phyloP scores from a whole-genome alignment of 257 asterid genomes.

The Ocimum tenuiflorum region DNA sequence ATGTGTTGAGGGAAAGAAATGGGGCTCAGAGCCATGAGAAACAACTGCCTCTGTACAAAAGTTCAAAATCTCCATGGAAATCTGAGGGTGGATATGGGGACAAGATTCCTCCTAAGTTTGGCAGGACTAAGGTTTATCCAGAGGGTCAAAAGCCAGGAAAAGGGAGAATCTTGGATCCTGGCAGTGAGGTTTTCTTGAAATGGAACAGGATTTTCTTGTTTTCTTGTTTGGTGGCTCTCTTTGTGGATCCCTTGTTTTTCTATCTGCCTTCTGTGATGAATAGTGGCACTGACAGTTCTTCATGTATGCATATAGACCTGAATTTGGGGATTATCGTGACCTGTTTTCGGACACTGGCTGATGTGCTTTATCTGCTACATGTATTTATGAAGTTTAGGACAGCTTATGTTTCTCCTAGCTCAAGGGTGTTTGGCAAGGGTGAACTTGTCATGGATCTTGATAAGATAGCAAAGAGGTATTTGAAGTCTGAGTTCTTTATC shows the following conservation, averaged over 20 bases:
- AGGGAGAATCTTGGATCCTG: conserved; percentile 61
- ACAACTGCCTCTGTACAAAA: conserved; percentile 31
- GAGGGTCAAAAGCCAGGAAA: conserved; percentile 47
- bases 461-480: conserved; percentile 52
- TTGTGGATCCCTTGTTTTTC: conserved; percentile 79
- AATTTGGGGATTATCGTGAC: conserved; percentile 64
- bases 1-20: conserved; percentile 37
- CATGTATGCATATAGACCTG: conserved; percentile 69
- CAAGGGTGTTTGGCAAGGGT: conserved; percentile 85
- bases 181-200: conserved; percentile 58
- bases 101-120: conserved; percentile 40
- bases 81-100: conserved; percentile 38
- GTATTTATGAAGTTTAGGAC: conserved; percentile 59
- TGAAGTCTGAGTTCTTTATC: conserved; percentile 59
- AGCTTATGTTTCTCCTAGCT: conserved; percentile 79
- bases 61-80: conserved; percentile 31
- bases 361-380: conserved; percentile 56
- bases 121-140: conserved; percentile 55
- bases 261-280: conserved; percentile 59
- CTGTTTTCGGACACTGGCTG: conserved; percentile 66
- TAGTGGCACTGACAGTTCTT: conserved; percentile 31
- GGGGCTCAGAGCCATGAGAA: conserved; percentile 35
- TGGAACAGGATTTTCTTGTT: conserved; percentile 76
- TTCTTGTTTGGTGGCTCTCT: conserved; percentile 68
- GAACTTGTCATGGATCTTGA: conserved; percentile 73